Evolutionary conservation across 345 rosid genomes (phyloP).

Genomic region (Triadica sebifera): DNA sequence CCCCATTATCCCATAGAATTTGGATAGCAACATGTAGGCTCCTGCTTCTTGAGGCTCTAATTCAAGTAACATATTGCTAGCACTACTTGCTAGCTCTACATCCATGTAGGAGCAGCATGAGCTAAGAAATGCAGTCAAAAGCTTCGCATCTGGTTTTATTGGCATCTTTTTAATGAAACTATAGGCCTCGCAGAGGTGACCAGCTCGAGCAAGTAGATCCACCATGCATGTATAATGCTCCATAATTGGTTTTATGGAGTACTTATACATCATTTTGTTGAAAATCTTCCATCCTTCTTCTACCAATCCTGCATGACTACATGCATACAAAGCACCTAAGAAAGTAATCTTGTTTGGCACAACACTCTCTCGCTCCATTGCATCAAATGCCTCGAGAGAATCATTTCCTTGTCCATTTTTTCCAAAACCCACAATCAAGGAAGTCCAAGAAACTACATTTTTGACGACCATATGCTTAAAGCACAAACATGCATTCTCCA

Average conservation of each 20-base stretch:
- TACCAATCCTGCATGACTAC: conserved; percentile 29
- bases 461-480: conserved; percentile 20
- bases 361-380: conserved; percentile 21
- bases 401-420: conserved; percentile 27
- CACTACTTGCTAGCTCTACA: conserved; percentile 16
- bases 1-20: conserved; percentile 23
- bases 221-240: conserved; percentile 34
- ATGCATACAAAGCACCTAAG: conserved; percentile 25
- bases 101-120: conserved; percentile 27
- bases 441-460: conserved; percentile 32
- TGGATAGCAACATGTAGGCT: conserved; percentile 29
- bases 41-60: conserved; percentile 33
- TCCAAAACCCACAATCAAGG: conserved; percentile 28
- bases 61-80: conserved; percentile 23
- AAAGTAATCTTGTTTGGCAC: conserved; percentile 24
- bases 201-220: conserved; percentile 27
- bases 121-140: conserved; percentile 29
- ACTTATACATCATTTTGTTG: conserved; percentile 14
- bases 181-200: conserved; percentile 13
- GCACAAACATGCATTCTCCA: conserved; percentile 16
- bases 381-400: conserved; percentile 20
- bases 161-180: conserved; percentile 28
- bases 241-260: conserved; percentile 23
- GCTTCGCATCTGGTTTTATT: conserved; percentile 23
- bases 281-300: conserved; percentile 21